Evolutionary conservation across 345 rosid species (phyloP), one percentile per base, ranked within the genome.

Genomic region (Hibiscus syriacus): DNA sequence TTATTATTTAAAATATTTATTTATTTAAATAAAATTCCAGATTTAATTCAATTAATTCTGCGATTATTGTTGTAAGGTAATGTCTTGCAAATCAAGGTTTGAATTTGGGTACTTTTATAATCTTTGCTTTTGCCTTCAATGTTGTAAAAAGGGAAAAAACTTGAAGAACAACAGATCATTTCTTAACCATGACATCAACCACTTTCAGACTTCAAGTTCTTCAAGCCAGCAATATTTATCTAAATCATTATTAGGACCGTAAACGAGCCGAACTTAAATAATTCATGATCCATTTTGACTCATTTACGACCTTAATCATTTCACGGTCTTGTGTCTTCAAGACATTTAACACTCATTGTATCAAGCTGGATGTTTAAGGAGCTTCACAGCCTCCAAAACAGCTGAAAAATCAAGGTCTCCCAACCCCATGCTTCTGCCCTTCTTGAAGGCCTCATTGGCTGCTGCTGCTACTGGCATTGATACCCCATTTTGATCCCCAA

Each of bases 361-460:
- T 66, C 69, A 72, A 38, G 61, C 54, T 56, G 50, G 82, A 63
- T 81, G 76, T 64, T 74, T 69, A 39, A 70, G 69, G 74, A 45
- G 66, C 80, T 81, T 93, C 77, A 90, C 75, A 3, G 81, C 74
- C 80, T 93, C 97, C 39, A 73, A 73, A 71, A 90, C 96, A 46
- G 98, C 96, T 29, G 98, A 90, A 79, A 93, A 90, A 82, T 93
- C 98, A 0, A 68, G 82, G 64, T 93, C 96, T 58, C 91, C 98
- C 6, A 93, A 72, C 29, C 92, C 97, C 85, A 93, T 70, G 87
- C 91, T 83, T 73, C 90, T 82, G 13, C 94, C 98, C 82, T 86
- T 93, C 82, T 93, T 90, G 79, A 87, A 93, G n/a, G 89, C 89
- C 95, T 93, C 99, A 72, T 90, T 89, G 22, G 54, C 54, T 8